A percentile compares a stretch with the other conserved stretches of the same genome.
Evolutionary conservation across 805 yeast genomes (phyloP).

Genomic region (Spathaspora hagerdaliae): DNA sequence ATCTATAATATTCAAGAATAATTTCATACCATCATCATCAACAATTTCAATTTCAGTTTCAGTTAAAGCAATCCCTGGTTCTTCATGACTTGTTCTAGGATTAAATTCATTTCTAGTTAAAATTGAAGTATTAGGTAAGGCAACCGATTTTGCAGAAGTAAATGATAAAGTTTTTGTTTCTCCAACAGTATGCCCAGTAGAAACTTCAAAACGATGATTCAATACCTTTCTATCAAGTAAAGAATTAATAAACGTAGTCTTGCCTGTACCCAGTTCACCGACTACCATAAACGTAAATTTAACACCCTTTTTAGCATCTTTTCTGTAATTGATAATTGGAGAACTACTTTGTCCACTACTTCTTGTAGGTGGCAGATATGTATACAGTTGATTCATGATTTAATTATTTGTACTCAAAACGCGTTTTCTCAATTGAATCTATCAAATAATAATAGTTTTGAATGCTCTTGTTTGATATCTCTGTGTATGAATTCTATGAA

Average conservation of each 20-base stretch:
- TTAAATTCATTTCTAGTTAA: slow-evolving; percentile 56
- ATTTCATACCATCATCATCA: slow-evolving; percentile 54
- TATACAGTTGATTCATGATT: too few species aligned
- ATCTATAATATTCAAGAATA: slow-evolving; percentile 58
- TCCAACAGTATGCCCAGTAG: slow-evolving; percentile 13
- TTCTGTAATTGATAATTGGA: slow-evolving; percentile 50
- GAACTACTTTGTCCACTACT: slow-evolving; percentile 17
- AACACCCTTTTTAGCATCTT: slow-evolving; percentile 69
- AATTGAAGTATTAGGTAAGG: slow-evolving; percentile 50
- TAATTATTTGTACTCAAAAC: too few species aligned
- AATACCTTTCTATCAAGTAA: slow-evolving; percentile 59
- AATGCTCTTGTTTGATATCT: too few species aligned
- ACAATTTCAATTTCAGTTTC: slow-evolving; percentile 59
- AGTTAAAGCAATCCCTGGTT: slow-evolving; percentile 74
- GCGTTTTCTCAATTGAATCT: too few species aligned
- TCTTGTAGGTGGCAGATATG: slow-evolving; percentile 6
- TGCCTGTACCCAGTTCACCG: slow-evolving; percentile 75
- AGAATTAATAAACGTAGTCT: slow-evolving; percentile 70
- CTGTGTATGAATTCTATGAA: too few species aligned
- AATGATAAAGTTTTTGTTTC: slow-evolving; percentile 53
- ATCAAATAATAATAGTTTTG: too few species aligned
- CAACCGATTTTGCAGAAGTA: slow-evolving; percentile 54
- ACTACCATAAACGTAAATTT: slow-evolving; percentile 70
- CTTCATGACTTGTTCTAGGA: slow-evolving; percentile 55
- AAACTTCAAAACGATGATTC: slow-evolving; percentile 50